phyloP scores from a whole-genome alignment of 371 early-diverging fungal genomes.

The Actinomucor elegans region DNA sequence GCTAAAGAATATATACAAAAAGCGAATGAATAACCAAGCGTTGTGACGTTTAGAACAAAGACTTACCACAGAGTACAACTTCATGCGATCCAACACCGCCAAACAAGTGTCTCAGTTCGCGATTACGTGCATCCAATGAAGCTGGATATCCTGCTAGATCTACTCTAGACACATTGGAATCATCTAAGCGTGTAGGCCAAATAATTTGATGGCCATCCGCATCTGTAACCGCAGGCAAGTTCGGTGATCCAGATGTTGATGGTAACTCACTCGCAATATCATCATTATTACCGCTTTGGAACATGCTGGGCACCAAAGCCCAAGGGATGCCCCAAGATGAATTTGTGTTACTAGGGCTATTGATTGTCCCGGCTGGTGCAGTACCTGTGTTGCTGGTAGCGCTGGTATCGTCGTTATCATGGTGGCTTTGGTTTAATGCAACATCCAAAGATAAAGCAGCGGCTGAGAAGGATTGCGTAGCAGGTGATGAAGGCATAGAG shows the following conservation, averaged over 20 bases:
- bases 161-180: conserved; percentile 27
- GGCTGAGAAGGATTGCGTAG: conserved; percentile 25
- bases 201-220: conserved; percentile 39
- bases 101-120: conserved; percentile 39
- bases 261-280: conserved; percentile 8
- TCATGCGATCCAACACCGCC: conserved; percentile 40
- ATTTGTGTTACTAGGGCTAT: not conserved
- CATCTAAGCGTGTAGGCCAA: conserved; percentile 40
- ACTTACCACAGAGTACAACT: conserved; percentile 41
- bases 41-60: too few relatives aligned
- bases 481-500: conserved; percentile 22
- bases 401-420: not conserved
- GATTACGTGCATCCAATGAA: conserved; percentile 34
- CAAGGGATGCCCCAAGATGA: conserved; percentile 52
- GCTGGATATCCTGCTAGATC: conserved; percentile 32
- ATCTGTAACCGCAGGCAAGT: conserved; percentile 15
- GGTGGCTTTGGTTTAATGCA: conserved; percentile 1
- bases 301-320: conserved; percentile 45
- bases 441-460: conserved; percentile 11
- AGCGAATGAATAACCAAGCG: not conserved
- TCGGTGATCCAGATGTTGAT: conserved; percentile 16
- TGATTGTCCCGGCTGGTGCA: not conserved
- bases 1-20: conserved; percentile 12
- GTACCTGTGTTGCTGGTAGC: not conserved
- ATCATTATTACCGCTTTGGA: conserved; percentile 13